A percentile compares a stretch with the other conserved stretches of the same genome.
Conservation (phyloP, 768 basidiomycete species). For the Leccinum boreale region DNA sequence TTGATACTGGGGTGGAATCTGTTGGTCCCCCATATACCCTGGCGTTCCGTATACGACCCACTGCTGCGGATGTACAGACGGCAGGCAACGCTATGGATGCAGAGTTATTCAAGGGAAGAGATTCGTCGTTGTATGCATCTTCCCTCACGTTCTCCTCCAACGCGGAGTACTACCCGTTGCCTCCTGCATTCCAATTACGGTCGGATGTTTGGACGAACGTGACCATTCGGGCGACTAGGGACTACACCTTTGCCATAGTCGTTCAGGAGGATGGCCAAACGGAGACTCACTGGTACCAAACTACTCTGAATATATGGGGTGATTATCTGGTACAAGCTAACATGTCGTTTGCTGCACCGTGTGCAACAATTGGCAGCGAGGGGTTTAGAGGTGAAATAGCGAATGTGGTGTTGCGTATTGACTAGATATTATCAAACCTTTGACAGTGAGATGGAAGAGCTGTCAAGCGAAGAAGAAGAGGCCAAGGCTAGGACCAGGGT, state of each 20-base stretch:
- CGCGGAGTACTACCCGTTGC: conserved; percentile 35
- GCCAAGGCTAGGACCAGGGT: background rate
- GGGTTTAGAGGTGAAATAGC: conserved; percentile 36
- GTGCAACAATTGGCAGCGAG: conserved; percentile 32
- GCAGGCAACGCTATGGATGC: conserved; percentile 14
- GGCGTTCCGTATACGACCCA: conserved; percentile 36
- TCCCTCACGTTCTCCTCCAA: conserved; percentile 40
- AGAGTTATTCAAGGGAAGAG: conserved; percentile 34
- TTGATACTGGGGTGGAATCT: conserved; percentile 33
- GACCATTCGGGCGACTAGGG: conserved; percentile 36
- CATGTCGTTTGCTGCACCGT: conserved; percentile 45
- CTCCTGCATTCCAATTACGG: conserved; percentile 26
- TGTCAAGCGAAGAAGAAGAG: conserved; percentile 11
- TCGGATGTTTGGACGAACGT: conserved; percentile 32
- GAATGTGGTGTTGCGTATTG: conserved; percentile 25
- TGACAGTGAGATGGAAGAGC: conserved; percentile 14
- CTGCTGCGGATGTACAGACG: conserved; percentile 10
- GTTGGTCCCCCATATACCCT: conserved; percentile 45
- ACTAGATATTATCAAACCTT: conserved; percentile 7
- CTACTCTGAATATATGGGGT: conserved; percentile 40
- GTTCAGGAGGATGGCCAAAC: conserved; percentile 11
- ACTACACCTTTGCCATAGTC: conserved; percentile 34
- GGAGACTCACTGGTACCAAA: conserved; percentile 32
- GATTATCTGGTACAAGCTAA: conserved; percentile 37
- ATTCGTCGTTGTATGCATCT: conserved; percentile 34